These are phyloP conservation scores for Podaxis sp. DNA, from an alignment of 768 basidiomycete species.

Conservation along the genomic window DNA sequence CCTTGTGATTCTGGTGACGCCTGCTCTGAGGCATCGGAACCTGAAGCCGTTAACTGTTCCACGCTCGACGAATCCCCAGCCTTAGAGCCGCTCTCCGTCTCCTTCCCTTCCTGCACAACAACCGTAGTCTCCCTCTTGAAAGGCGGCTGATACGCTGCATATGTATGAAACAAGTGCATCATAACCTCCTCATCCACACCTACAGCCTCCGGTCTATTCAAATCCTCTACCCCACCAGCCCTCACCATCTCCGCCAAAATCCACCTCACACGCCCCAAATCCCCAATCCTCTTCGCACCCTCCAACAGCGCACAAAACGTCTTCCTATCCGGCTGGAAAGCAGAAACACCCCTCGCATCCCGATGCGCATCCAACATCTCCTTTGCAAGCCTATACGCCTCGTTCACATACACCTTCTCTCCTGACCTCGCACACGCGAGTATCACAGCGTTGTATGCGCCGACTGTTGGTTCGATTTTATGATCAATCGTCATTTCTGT, in stretches of 20 bases:
- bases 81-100: conserved; percentile 10
- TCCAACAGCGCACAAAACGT: conserved; percentile 88
- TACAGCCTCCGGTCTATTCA: conserved; percentile 24
- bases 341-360: conserved; percentile 57
- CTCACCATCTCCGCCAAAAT: conserved; percentile 83
- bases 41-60: not conserved
- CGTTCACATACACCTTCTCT: conserved; percentile 61
- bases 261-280: conserved; percentile 83
- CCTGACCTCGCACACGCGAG: conserved; percentile 75
- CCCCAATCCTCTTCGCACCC: conserved; percentile 85
- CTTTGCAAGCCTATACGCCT: conserved; percentile 80
- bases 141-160: conserved; percentile 76
- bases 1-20: not conserved
- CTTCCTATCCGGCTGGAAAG: conserved; percentile 57
- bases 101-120: conserved; percentile 31
- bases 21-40: not conserved
- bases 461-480: conserved; percentile 57
- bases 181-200: conserved; percentile 67
- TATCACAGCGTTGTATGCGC: conserved; percentile 82
- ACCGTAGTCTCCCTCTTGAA: conserved; percentile 55
- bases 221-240: conserved; percentile 19
- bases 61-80: not conserved
- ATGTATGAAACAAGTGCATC: conserved; percentile 84
- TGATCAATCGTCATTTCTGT: conserved; percentile 86
- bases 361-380: conserved; percentile 84